Conservation (phyloP, 129 eudicot species). For the Calendula officinalis region DNA sequence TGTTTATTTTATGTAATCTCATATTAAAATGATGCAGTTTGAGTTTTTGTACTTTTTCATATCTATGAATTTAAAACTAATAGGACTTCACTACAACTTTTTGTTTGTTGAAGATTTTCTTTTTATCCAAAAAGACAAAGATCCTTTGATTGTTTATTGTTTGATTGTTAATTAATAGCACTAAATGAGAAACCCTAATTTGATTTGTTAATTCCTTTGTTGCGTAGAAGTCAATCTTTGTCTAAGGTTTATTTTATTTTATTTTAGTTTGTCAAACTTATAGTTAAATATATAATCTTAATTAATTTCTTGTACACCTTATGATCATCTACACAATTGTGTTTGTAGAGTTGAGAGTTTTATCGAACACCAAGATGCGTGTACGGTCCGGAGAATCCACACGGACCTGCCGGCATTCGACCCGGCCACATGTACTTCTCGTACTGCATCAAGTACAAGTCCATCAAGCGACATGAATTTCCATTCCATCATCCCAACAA, state of each 20-base stretch:
- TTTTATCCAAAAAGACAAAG: constrained; percentile 17
- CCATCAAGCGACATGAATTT: constrained; percentile 51
- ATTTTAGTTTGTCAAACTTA: not conserved
- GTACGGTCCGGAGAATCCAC: constrained; percentile 40
- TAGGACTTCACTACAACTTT: constrained; percentile 9
- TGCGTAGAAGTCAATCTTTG: constrained; percentile 2
- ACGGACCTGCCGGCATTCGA: constrained; percentile 43
- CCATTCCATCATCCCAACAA: constrained; percentile 9
- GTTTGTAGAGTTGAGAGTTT: constrained; percentile 65
- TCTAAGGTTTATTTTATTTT: not conserved
- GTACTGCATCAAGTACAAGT: constrained; percentile 53
- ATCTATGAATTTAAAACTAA: constrained; percentile 18
- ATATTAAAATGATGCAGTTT: constrained; percentile 1
- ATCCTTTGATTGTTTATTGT: not conserved
- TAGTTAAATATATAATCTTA: not conserved
- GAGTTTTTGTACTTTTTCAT: constrained; percentile 1
- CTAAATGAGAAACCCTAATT: constrained; percentile 24
- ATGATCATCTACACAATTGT: constrained; percentile 7
- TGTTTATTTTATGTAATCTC: constrained; percentile 28
- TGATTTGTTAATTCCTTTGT: not conserved
- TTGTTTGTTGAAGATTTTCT: constrained; percentile 14
- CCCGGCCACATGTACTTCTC: constrained; percentile 41
- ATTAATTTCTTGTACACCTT: not conserved
- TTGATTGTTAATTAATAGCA: constrained; percentile 30
- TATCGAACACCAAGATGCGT: constrained; percentile 70